Conservation (phyloP, 306 rosid genomes). For the Vigna reflexopilosa region DNA sequence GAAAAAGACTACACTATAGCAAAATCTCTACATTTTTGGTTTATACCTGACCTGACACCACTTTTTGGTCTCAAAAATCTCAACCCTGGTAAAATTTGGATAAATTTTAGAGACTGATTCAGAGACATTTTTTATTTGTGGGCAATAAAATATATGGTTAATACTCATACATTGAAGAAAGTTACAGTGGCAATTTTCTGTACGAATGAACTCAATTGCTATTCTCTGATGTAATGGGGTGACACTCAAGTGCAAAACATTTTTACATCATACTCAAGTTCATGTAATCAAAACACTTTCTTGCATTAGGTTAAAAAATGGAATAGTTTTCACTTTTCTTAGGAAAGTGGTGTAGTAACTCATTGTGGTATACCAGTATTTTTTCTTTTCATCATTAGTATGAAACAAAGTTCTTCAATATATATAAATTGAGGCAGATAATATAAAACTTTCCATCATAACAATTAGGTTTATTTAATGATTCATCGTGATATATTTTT, state of each 20-base stretch:
- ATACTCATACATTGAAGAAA: background rate
- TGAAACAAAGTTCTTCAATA: too few species aligned
- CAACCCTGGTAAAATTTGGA: background rate
- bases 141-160: background rate
- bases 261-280: background rate
- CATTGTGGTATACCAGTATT: background rate
- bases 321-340: background rate
- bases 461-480: background rate
- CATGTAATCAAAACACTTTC: background rate
- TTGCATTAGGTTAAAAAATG: background rate
- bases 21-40: background rate
- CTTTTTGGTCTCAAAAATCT: background rate
- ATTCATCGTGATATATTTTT: background rate
- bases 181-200: background rate
- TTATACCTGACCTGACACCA: background rate
- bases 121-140: background rate
- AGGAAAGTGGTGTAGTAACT: background rate
- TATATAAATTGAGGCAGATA: too few species aligned
- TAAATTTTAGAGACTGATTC: background rate
- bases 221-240: background rate
- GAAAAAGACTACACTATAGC: background rate
- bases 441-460: too few species aligned
- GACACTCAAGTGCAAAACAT: background rate
- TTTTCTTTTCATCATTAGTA: too few species aligned
- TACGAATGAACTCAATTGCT: background rate